Evolutionary conservation across 1,284 basidiomycete genomes (phyloP).

Genomic region (Cryptococcus jaspeensis): DNA sequence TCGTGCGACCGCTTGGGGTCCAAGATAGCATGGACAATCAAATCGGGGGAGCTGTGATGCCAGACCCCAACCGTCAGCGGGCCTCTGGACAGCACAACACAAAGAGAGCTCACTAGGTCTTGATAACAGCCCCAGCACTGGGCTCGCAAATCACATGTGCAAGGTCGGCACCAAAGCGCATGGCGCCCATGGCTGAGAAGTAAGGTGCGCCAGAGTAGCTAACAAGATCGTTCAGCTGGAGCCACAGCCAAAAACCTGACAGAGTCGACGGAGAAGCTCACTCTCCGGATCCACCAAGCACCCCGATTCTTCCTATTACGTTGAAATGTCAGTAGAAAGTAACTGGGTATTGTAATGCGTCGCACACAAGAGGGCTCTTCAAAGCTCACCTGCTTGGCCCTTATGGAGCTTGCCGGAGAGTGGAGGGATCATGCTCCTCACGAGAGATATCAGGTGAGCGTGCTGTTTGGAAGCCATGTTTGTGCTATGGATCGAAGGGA

Average conservation of each 20-base stretch:
- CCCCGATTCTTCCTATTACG: conserved; percentile 72
- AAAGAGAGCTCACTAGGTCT: conserved; percentile 64
- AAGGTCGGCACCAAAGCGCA: conserved; percentile 85
- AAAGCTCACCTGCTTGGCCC: conserved; percentile 78
- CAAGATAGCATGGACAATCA: conserved; percentile 93
- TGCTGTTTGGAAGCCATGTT: conserved; percentile 35
- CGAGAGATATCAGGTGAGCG: conserved; percentile 42
- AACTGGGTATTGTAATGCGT: not conserved
- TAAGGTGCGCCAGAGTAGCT: conserved; percentile 93
- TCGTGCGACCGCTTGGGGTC: conserved; percentile 35
- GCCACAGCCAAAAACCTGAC: not conserved
- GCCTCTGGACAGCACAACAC: not conserved
- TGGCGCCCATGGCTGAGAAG: conserved; percentile 84
- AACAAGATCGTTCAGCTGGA: not conserved
- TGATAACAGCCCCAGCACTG: conserved; percentile 83
- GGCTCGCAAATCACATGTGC: conserved; percentile 97
- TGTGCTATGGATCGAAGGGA: no score
- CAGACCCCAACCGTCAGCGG: not conserved
- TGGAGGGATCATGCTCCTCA: conserved; percentile 49
- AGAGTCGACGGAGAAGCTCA: conserved; percentile 47
- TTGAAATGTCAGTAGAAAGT: no score
- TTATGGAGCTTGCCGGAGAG: conserved; percentile 71
- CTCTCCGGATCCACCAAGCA: conserved; percentile 91
- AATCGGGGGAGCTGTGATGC: conserved; percentile 59
- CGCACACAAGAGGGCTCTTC: not conserved